Evolutionary conservation across 2,329 filamentous ascomycete genomes (phyloP).

Genomic region (Myriosclerotinia duriaeana): DNA sequence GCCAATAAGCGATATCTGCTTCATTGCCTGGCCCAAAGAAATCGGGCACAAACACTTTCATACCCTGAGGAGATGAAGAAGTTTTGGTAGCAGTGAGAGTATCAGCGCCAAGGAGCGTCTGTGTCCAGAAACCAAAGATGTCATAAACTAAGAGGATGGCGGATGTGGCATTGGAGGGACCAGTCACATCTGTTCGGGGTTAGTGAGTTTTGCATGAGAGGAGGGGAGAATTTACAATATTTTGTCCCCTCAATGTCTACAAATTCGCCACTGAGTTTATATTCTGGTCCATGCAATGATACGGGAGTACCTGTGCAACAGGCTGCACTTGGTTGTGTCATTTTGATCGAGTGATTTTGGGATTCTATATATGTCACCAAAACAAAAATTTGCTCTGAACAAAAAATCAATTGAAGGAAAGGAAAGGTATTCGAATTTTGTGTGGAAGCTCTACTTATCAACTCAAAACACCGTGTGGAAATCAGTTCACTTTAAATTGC

Average conservation of each 20-base stretch:
- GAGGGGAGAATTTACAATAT: background rate
- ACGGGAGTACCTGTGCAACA: conserved; percentile 16
- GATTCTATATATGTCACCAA: background rate
- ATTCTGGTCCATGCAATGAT: conserved; percentile 1
- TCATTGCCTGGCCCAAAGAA: conserved; percentile 67
- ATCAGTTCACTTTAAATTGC: background rate
- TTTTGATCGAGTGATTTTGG: background rate
- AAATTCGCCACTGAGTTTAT: conserved; percentile 5
- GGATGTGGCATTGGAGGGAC: conserved; percentile 49
- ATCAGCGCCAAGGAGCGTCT: conserved; percentile 68
- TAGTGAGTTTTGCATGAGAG: background rate
- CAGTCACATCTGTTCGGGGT: conserved; percentile 45
- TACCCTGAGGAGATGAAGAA: conserved; percentile 50
- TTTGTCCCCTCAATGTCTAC: background rate
- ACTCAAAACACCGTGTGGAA: background rate
- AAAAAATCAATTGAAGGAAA: background rate
- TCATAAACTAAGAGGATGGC: conserved; percentile 63
- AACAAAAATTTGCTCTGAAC: background rate
- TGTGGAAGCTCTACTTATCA: background rate
- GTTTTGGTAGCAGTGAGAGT: conserved; percentile 49
- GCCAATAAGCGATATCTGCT: conserved; percentile 27
- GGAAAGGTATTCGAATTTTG: background rate
- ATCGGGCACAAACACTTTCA: conserved; percentile 86
- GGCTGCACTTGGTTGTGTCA: conserved; percentile 17
- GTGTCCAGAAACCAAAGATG: conserved; percentile 67